A percentile compares a stretch with the other conserved stretches of the same genome.
These are phyloP conservation scores for Saprolegnia diclina DNA, from an alignment of 352 stramenopile species.

Conservation along the genomic window DNA sequence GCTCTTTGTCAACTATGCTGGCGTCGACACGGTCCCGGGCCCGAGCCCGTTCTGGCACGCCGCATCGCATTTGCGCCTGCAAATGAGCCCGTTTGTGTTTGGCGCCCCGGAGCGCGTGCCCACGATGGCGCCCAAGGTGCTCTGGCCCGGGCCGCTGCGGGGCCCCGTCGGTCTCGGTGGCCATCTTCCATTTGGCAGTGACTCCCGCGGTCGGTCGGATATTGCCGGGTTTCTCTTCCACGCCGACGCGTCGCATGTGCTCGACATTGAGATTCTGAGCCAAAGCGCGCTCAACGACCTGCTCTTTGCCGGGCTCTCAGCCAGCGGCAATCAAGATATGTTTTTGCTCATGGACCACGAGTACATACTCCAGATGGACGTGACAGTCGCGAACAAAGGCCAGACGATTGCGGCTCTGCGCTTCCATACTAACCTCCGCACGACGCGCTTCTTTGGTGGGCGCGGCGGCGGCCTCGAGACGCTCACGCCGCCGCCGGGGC, in stretches of 20 bases:
- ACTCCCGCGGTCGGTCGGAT: constrained; percentile 2
- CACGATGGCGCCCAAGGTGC: not conserved
- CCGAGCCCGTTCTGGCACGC: constrained; percentile 15
- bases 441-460: constrained; percentile 35
- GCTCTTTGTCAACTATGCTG: constrained; percentile 22
- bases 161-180: constrained; percentile 18
- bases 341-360: constrained; percentile 25
- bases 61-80: not conserved
- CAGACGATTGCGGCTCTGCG: constrained; percentile 27
- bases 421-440: constrained; percentile 35
- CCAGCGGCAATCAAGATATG: constrained; percentile 23
- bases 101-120: not conserved
- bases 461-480: constrained; percentile 30
- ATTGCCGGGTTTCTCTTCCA: constrained; percentile 20
- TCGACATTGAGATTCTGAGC: constrained; percentile 18
- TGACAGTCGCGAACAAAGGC: constrained; percentile 13
- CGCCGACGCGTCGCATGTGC: constrained; percentile 7
- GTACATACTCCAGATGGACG: constrained; percentile 18
- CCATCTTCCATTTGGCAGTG: constrained; percentile 16
- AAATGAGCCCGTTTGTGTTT: not conserved
- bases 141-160: not conserved
- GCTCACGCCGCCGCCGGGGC: constrained; percentile 30
- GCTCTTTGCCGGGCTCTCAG: constrained; percentile 17
- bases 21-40: not conserved
- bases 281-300: constrained; percentile 19